phyloP scores from a whole-genome alignment of 129 eudicot genomes.

The Chrysanthemum makinoi region DNA sequence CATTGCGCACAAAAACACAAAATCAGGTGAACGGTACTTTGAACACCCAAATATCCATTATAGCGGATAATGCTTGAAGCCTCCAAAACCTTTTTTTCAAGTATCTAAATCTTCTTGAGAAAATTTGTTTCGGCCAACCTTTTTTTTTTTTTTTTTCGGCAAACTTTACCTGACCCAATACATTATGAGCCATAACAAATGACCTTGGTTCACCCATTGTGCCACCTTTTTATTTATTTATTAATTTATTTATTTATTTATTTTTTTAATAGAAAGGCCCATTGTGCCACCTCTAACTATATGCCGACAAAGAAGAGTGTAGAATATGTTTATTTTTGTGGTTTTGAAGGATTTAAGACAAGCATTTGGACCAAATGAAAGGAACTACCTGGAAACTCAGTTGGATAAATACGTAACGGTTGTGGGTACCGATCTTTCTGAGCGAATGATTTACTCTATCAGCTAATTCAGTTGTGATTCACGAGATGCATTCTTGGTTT shows the following conservation, averaged over 20 bases:
- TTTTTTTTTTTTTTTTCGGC: too few relatives aligned
- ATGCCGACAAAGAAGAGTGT: slow-evolving; percentile 7
- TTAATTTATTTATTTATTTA: too few relatives aligned
- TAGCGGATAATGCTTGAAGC: neutral
- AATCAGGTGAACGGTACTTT: neutral
- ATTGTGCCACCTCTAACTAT: neutral
- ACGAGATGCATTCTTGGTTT: slow-evolving; percentile 11
- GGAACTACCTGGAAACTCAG: slow-evolving; percentile 51
- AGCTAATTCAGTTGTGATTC: slow-evolving; percentile 34
- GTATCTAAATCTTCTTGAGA: too few relatives aligned
- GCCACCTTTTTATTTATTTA: too few relatives aligned
- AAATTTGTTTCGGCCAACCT: too few relatives aligned
- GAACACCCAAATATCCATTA: neutral
- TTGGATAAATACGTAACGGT: slow-evolving; percentile 52
- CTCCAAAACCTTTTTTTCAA: neutral
- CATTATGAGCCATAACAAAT: slow-evolving; percentile 30
- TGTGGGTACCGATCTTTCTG: slow-evolving; percentile 68
- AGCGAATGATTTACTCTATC: slow-evolving; percentile 60
- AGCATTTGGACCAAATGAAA: slow-evolving; percentile 48
- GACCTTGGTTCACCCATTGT: too few relatives aligned
- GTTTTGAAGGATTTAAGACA: slow-evolving; percentile 56
- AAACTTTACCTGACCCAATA: neutral
- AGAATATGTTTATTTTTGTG: neutral
- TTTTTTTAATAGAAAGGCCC: too few relatives aligned
- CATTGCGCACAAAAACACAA: too few relatives aligned